A percentile compares a stretch with the other conserved stretches of the same genome.
Conservation (phyloP, 192 early-diverging fungal genomes). For the Chytriomyces confervae region DNA sequence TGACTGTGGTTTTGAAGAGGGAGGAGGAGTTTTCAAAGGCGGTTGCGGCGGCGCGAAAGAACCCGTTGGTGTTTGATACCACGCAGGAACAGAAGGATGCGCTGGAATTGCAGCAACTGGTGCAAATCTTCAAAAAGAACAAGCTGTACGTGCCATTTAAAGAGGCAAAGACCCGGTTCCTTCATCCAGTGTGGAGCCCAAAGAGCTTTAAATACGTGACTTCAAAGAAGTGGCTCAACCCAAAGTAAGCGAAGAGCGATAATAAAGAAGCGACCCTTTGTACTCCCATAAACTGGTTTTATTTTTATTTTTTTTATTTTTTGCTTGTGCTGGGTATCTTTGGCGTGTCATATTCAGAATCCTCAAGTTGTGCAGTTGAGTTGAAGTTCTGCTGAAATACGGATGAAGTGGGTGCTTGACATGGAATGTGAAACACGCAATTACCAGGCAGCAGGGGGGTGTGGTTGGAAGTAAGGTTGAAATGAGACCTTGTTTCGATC, state of each 20-base stretch:
- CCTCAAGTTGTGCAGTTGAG: no score
- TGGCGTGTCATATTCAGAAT: no score
- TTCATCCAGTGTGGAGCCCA: conserved; percentile 48
- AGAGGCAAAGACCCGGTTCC: conserved; percentile 35
- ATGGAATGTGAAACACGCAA: no score
- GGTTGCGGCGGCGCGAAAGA: background rate
- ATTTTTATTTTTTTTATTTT: no score
- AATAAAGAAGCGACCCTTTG: no score
- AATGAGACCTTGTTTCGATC: no score
- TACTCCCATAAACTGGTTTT: no score
- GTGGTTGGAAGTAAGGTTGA: no score
- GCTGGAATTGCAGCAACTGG: conserved; percentile 43
- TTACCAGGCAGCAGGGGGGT: no score
- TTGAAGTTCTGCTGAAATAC: no score
- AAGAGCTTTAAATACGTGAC: conserved; percentile 60
- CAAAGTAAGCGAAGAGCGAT: background rate
- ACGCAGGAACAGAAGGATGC: conserved; percentile 35
- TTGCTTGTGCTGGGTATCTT: no score
- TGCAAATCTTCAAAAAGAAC: conserved; percentile 41
- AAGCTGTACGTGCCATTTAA: conserved; percentile 44
- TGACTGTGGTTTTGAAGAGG: conserved; percentile 77
- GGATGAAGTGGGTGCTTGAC: no score
- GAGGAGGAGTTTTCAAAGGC: background rate
- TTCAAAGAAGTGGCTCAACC: conserved; percentile 42
- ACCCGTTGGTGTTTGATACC: conserved; percentile 7